Evolutionary conservation across 345 rosid genomes (phyloP).

Genomic region (Arabis hirsuta): DNA sequence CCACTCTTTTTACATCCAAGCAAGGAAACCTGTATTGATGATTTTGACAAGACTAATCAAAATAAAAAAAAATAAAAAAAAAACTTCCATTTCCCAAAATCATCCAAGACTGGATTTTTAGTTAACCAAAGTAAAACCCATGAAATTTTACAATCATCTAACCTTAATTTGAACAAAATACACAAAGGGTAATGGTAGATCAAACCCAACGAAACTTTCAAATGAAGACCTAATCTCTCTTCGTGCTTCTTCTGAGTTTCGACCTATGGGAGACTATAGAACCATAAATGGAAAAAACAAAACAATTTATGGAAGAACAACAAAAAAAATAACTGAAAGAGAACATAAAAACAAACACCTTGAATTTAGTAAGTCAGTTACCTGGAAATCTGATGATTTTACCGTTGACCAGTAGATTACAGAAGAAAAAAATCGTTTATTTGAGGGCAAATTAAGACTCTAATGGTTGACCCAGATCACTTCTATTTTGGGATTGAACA

Average conservation of each 20-base stretch:
- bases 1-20: neutral
- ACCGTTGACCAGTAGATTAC: slow-evolving; percentile 11
- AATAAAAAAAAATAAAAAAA: neutral
- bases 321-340: neutral
- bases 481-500: slow-evolving; percentile 18
- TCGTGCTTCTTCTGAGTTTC: neutral
- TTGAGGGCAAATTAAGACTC: neutral
- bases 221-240: neutral
- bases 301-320: slow-evolving; percentile 15
- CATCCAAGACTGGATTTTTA: too few species aligned
- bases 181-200: neutral
- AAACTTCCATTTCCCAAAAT: too few species aligned
- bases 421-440: neutral
- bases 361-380: slow-evolving; percentile 22
- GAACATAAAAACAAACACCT: slow-evolving; percentile 23
- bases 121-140: neutral
- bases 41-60: neutral
- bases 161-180: slow-evolving; percentile 3
- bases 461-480: neutral
- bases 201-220: neutral
- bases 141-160: neutral
- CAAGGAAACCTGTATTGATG: neutral
- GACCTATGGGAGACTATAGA: neutral
- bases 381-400: slow-evolving; percentile 2
- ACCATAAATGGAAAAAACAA: neutral